These are phyloP conservation scores for Solanum medicagineum DNA, from an alignment of 257 asterid species.

Conservation along the genomic window DNA sequence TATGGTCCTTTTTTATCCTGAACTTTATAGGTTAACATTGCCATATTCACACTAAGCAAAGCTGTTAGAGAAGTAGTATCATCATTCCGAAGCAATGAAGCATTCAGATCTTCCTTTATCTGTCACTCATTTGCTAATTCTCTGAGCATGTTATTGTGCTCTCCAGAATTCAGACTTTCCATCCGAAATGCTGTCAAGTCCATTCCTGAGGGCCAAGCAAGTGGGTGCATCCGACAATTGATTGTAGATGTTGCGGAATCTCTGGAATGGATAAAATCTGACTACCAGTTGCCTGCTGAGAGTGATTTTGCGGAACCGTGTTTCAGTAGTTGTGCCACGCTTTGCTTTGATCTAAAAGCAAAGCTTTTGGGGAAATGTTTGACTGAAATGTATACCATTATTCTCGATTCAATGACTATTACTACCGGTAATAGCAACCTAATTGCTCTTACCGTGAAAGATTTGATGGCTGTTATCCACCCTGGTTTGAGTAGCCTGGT, in stretches of 20 bases:
- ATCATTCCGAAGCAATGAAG: conserved; percentile 18
- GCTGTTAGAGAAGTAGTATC: conserved; percentile 47
- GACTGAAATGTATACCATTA: conserved; percentile 51
- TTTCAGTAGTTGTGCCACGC: conserved; percentile 7
- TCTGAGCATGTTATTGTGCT: conserved; percentile 48
- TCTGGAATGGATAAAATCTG: conserved; percentile 53
- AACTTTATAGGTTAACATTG: conserved; percentile 55
- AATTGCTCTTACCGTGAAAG: conserved; percentile 50
- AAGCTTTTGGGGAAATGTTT: conserved; percentile 65
- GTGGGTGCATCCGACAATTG: conserved; percentile 57
- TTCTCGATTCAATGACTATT: conserved; percentile 63
- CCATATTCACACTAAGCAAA: conserved; percentile 62
- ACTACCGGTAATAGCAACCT: conserved; percentile 68
- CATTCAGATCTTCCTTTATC: conserved; percentile 6
- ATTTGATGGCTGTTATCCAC: conserved; percentile 38
- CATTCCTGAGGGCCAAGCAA: conserved; percentile 91
- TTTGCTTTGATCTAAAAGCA: conserved; percentile 26
- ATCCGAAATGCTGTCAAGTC: conserved; percentile 56
- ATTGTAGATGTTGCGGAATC: conserved; percentile 53
- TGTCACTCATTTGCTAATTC: conserved; percentile 32
- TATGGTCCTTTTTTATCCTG: conserved; percentile 17
- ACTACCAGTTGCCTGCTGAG: conserved; percentile 23
- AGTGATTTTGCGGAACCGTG: conserved; percentile 14
- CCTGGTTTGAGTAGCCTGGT: conserved; percentile 41
- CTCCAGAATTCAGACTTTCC: conserved; percentile 58